A percentile compares a stretch with the other conserved stretches of the same genome.
These are phyloP conservation scores for Clavulina sp. DNA, from an alignment of 768 basidiomycete genomes.

Conservation along the genomic window DNA sequence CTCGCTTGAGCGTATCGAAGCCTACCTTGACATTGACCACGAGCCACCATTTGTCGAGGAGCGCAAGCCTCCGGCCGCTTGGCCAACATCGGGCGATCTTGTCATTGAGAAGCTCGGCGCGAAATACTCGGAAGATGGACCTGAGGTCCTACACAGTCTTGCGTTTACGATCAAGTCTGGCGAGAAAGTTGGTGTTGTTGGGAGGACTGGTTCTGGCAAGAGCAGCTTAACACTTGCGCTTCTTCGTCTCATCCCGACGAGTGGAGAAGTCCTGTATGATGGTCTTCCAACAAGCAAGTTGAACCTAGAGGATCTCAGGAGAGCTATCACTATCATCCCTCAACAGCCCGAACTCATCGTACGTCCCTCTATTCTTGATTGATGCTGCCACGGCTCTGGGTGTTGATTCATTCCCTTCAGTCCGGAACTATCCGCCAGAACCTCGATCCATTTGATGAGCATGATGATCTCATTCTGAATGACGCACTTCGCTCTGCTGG, in stretches of 20 bases:
- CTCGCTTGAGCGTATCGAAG: conserved; percentile 34
- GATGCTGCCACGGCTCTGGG: background rate
- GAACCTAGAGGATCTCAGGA: conserved; percentile 39
- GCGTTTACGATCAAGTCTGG: conserved; percentile 38
- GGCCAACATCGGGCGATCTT: conserved; percentile 43
- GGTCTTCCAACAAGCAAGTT: conserved; percentile 29
- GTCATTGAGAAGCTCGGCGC: conserved; percentile 35
- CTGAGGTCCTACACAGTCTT: conserved; percentile 43
- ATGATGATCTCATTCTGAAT: conserved; percentile 36
- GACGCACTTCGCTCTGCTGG: conserved; percentile 33
- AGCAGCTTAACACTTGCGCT: conserved; percentile 36
- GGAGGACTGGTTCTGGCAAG: conserved; percentile 41
- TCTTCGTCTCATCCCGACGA: conserved; percentile 38
- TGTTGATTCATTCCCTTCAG: background rate
- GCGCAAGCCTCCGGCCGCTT: conserved; percentile 42
- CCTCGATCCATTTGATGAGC: conserved; percentile 40
- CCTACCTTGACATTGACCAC: conserved; percentile 39
- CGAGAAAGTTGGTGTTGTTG: conserved; percentile 44
- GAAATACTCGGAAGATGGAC: conserved; percentile 33
- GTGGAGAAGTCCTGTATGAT: conserved; percentile 38
- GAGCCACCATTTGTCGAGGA: conserved; percentile 27
- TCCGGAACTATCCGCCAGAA: conserved; percentile 40
- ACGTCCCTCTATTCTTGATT: background rate
- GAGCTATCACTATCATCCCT: conserved; percentile 45
- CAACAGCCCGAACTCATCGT: conserved; percentile 34